These are phyloP conservation scores for Coniochaeta prunicola DNA, from an alignment of 2,329 filamentous ascomycete genomes.

Conservation along the genomic window DNA sequence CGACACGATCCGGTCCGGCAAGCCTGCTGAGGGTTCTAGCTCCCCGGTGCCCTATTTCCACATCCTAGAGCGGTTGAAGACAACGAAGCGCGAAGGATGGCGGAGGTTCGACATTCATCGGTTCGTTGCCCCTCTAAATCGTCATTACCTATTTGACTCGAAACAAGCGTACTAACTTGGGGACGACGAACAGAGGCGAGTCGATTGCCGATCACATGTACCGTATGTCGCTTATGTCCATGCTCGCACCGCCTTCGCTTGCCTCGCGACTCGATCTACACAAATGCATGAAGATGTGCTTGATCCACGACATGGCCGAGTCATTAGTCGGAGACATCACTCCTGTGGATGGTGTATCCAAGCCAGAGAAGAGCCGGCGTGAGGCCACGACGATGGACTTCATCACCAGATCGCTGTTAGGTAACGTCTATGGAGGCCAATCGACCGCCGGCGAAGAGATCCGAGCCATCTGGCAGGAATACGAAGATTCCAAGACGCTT, in stretches of 20 bases:
- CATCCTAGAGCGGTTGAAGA: conserved; percentile 88
- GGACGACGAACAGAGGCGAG: conserved; percentile 53
- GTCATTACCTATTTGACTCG: not conserved
- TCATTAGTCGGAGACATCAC: conserved; percentile 94
- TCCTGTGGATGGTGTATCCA: conserved; percentile 77
- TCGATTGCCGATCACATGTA: conserved; percentile 99
- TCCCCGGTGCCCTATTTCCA: conserved; percentile 92
- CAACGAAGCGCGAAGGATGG: conserved; percentile 94
- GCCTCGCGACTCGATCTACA: conserved; percentile 65
- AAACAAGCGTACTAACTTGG: conserved; percentile 2
- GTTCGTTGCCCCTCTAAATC: conserved; percentile 24
- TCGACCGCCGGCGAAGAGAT: conserved; percentile 58
- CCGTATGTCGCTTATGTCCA: conserved; percentile 93
- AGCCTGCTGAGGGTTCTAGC: conserved; percentile 50
- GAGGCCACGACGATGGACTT: conserved; percentile 91
- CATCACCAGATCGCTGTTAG: conserved; percentile 66
- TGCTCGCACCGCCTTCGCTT: conserved; percentile 77
- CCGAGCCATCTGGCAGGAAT: conserved; percentile 83
- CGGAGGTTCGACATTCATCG: conserved; percentile 70
- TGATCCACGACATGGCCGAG: conserved; percentile 97
- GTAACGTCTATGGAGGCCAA: conserved; percentile 62
- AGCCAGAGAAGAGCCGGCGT: conserved; percentile 80
- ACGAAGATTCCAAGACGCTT: conserved; percentile 77
- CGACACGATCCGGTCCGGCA: conserved; percentile 50
- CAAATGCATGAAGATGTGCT: conserved; percentile 89